Evolutionary conservation across 192 early-diverging fungal genomes (phyloP), one percentile per base, ranked within the genome.

Genomic region (Backusella tarrabulga): DNA sequence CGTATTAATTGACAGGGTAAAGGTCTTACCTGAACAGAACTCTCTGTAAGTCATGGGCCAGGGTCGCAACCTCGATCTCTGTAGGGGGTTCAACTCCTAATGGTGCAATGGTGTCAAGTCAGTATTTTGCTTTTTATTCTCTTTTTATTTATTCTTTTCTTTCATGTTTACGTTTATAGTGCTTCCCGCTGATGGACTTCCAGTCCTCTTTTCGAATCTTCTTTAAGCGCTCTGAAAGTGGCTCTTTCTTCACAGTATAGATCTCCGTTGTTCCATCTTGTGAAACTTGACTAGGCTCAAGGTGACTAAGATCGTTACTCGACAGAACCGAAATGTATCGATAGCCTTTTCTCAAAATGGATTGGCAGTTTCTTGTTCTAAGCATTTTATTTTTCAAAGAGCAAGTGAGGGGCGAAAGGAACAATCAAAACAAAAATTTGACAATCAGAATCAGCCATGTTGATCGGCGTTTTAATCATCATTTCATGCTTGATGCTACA

Each of bases 41-140:
- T 29, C 86, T 81, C 29, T 94, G 88, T 40, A 94, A 83, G 11
- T 87, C 91, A 79, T 92, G 91, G 3, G 87, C 86, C 34, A 94
- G 72, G 4, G 50, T 60, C 4, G 91, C 81, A 35, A 78, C 71
- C 12, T 34, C 46, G 6, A 75, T 54, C 4, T 69, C 17, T 12
- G 23, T 69, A 34, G 66, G 72, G 3, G 77, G 67, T 6, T 32
- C 29, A 4, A 79, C 52, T n/a, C 73, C 77, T 79, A 68, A 15
- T n/a, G 14, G 21, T 21, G 11, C 34, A 15, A 69, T 69, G 3
- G 14, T n/a, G 68, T 4, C 21, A 23, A 5, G 14, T 70, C 17
- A n/a, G 1, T 2, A 26, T 12, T 70, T 6, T 8, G 14, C 36
- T 2, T 38, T 35, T 5, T 6, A 3, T 5, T 36, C 21, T n/a